Percentiles rank a stretch among this genome's conserved stretches.
These are phyloP conservation scores for Zopfia rhizophila DNA, from an alignment of 2,329 filamentous ascomycete genomes.

Conservation along the genomic window DNA sequence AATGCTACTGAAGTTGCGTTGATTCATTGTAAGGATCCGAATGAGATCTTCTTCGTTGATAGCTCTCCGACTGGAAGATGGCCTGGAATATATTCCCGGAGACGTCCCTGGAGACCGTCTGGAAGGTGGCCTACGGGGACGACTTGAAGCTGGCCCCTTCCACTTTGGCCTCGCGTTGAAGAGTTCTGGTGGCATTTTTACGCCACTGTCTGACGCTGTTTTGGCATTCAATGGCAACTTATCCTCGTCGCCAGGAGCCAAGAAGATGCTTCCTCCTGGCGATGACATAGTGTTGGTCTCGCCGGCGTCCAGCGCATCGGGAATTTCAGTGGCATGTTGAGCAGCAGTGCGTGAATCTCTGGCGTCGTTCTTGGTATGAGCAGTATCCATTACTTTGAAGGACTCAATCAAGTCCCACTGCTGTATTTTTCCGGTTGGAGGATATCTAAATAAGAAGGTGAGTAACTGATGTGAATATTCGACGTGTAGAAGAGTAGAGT, in stretches of 20 bases:
- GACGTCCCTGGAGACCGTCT: conserved; percentile 2
- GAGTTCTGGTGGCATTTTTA: not conserved
- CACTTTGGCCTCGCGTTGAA: conserved; percentile 2
- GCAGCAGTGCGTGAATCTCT: not conserved
- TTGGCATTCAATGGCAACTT: conserved; percentile 3
- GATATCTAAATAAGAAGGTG: too few species aligned
- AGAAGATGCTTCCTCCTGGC: not conserved
- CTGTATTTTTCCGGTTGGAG: too few species aligned
- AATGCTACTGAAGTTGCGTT: conserved; percentile 7
- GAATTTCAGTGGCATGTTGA: not conserved
- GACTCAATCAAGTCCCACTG: too few species aligned
- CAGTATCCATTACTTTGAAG: too few species aligned
- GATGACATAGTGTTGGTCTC: not conserved
- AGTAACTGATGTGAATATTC: too few species aligned
- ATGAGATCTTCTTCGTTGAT: conserved; percentile 3
- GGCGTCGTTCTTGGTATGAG: too few species aligned
- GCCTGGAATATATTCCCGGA: not conserved
- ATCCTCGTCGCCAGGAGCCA: too few species aligned
- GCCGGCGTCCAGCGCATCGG: not conserved
- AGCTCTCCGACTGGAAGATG: conserved; percentile 1
- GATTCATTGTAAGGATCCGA: conserved; percentile 2
- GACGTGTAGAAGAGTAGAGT: too few species aligned
- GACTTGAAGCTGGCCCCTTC: conserved; percentile 2
- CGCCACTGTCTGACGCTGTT: conserved; percentile 4
- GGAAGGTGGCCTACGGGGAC: not conserved